Percentiles rank a stretch among this genome's conserved stretches.
phyloP scores from a whole-genome alignment of 768 basidiomycete species.

The Amanita polypyramis region DNA sequence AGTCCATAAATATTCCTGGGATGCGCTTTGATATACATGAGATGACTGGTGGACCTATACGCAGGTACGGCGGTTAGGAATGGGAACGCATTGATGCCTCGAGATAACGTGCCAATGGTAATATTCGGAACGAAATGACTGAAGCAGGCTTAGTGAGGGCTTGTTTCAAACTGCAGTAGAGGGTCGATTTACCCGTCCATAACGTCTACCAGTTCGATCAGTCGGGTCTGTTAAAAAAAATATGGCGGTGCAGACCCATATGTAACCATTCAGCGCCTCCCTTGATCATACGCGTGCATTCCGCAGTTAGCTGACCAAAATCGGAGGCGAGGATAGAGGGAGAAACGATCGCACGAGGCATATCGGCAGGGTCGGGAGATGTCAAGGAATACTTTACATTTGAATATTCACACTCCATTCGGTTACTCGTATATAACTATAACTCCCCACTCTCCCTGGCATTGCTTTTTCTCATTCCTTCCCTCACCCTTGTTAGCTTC shows the following conservation, averaged over 20 bases:
- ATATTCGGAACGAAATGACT: constrained; percentile 99
- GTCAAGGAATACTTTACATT: background rate
- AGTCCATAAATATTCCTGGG: constrained; percentile 98
- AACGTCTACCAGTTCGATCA: constrained; percentile 50
- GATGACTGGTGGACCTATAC: constrained; percentile 75
- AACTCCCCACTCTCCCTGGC: constrained; percentile 4
- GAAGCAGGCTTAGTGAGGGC: constrained; percentile 9
- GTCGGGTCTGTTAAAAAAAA: background rate
- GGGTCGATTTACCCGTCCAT: constrained; percentile 76
- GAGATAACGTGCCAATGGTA: constrained; percentile 67
- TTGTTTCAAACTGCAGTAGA: constrained; percentile 8
- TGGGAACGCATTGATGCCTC: background rate
- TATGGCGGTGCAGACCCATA: constrained; percentile 55
- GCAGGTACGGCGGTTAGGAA: constrained; percentile 8
- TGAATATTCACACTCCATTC: constrained; percentile 6
- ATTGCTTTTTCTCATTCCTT: constrained; percentile 10
- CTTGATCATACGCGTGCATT: constrained; percentile 95
- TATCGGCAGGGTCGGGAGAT: constrained; percentile 18
- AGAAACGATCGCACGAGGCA: constrained; percentile 89
- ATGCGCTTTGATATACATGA: constrained; percentile 77
- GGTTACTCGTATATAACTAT: background rate
- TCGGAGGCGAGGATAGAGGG: constrained; percentile 97
- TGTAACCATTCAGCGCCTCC: constrained; percentile 97
- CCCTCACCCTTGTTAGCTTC: constrained; percentile 3
- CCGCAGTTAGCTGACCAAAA: constrained; percentile 88